Percentiles rank a stretch among this genome's conserved stretches.
These are phyloP conservation scores for Scheffersomyces stambukii DNA, from an alignment of 1,139 yeast genomes.

Conservation along the genomic window DNA sequence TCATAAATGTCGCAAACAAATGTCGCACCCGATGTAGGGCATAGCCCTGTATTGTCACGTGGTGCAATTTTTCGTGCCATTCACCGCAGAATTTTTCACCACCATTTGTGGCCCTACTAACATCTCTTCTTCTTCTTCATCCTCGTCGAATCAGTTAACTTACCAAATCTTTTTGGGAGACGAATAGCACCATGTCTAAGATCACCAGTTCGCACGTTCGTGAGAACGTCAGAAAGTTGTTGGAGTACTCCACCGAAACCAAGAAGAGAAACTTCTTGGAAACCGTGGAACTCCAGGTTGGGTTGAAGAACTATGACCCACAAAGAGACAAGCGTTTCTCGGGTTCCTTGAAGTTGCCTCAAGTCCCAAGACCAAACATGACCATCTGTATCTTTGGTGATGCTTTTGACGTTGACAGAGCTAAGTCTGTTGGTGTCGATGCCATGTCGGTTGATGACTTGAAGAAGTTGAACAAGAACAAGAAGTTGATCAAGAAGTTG, in stretches of 20 bases:
- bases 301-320: slow-evolving; percentile 99
- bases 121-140: slow-evolving; percentile 20
- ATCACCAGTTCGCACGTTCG: slow-evolving; percentile 91
- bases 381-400: slow-evolving; percentile 99
- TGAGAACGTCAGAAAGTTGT: slow-evolving; percentile 90
- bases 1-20: too few species aligned
- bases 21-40: too few species aligned
- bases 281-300: slow-evolving; percentile 99
- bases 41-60: too few species aligned
- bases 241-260: slow-evolving; percentile 88
- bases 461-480: slow-evolving; percentile 99
- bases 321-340: slow-evolving; percentile 99
- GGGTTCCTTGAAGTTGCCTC: slow-evolving; percentile 97
- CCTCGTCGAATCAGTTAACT: slow-evolving; percentile 51
- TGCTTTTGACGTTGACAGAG: slow-evolving; percentile 99
- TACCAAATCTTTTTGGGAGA: slow-evolving; percentile 67
- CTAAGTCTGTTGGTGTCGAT: slow-evolving; percentile 98
- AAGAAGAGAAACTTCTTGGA: slow-evolving; percentile 99
- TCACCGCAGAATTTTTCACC: too few species aligned
- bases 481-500: slow-evolving; percentile 98
- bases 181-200: slow-evolving; percentile 77
- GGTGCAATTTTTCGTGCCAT: too few species aligned
- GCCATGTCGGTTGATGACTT: slow-evolving; percentile 99
- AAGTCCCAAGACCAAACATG: slow-evolving; percentile 99
- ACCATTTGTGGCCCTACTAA: too few species aligned